Evolutionary conservation across 805 yeast genomes (phyloP).

Genomic region (Citeromyces matritensis): DNA sequence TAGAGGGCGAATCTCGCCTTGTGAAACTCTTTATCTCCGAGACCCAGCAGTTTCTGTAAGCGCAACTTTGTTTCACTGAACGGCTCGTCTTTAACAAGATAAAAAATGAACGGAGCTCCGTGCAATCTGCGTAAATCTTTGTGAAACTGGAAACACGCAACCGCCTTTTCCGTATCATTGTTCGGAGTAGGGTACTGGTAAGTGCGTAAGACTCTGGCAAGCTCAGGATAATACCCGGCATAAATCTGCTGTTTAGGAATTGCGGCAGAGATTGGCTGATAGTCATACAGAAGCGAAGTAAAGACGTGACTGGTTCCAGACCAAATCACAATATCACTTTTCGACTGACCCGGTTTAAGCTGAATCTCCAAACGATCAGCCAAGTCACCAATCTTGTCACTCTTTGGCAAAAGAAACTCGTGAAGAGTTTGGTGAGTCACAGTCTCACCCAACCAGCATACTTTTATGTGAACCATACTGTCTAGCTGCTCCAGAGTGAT

Average conservation of each 20-base stretch:
- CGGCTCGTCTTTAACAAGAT: slow-evolving; percentile 52
- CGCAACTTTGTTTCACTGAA: slow-evolving; percentile 50
- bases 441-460: slow-evolving; percentile 63
- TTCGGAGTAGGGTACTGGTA: too few relatives aligned
- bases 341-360: slow-evolving; percentile 30
- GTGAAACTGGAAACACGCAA: slow-evolving; percentile 65
- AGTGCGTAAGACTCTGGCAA: slow-evolving; percentile 11
- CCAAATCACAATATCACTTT: slow-evolving; percentile 41
- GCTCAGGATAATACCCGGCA: slow-evolving; percentile 30
- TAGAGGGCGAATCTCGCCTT: slow-evolving; percentile 56
- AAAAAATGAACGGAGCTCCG: slow-evolving; percentile 76
- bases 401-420: slow-evolving; percentile 56
- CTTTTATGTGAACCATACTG: slow-evolving; percentile 46
- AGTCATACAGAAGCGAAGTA: slow-evolving; percentile 16
- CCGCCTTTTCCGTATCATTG: slow-evolving; percentile 18
- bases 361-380: slow-evolving; percentile 40
- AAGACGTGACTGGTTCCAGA: slow-evolving; percentile 19
- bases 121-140: slow-evolving; percentile 53
- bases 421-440: slow-evolving; percentile 53
- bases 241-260: slow-evolving; percentile 22
- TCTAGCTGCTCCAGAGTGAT: slow-evolving; percentile 69
- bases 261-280: slow-evolving; percentile 21
- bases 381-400: slow-evolving; percentile 38
- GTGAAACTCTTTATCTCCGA: slow-evolving; percentile 68
- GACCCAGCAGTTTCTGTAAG: slow-evolving; percentile 53